Evolutionary conservation across 2,329 filamentous ascomycete species (phyloP), one percentile per base, ranked within the genome.

Genomic region (Aspergillus tubingensis): DNA sequence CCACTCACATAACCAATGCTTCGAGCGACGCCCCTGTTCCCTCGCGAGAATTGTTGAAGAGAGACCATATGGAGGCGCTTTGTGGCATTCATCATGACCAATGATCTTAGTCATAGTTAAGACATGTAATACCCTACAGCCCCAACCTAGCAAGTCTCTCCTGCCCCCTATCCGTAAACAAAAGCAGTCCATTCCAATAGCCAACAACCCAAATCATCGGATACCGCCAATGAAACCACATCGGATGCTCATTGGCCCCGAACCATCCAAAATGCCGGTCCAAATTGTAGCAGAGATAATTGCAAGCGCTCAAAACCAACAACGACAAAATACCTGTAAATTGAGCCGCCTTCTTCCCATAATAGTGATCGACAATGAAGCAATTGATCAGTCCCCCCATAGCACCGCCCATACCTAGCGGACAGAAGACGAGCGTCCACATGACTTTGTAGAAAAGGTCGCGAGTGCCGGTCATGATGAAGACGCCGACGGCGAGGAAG

Each of bases 311-410:
- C 8, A 65, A 57, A 8, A 65, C 23, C 25, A 65, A 15, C 5
- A 65, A 53, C 2, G 62, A 39, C 17, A 65, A 27, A 1, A 64
- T 52, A 0, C 19, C 61, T 0, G 63, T 65, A 23, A 65, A 65
- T 30, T 60, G 59, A 13, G 54, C 63, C 1, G 62, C 63, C 30
- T 61, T 64, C 32, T 60, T 58, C 1, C 61, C 63, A 11, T 65
- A 64, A 57, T 62, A 52, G 13, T 62, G 54, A 30, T 65, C 63
- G 5, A 66, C 64, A 15, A 66, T 51, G 27, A 66, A 65, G 51
- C 3, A 54, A 32, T 61, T 66, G 3, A 50, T 63, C 0, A 64
- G 30, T 1, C 60, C 54, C 1, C 62, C 62, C 61, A 65, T 60
- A 1, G 61, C 53, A 2, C 63, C 61, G 19, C 61, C 61, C 63